Conservation (phyloP, 306 rosid genomes). For the Cucumis hystrix region DNA sequence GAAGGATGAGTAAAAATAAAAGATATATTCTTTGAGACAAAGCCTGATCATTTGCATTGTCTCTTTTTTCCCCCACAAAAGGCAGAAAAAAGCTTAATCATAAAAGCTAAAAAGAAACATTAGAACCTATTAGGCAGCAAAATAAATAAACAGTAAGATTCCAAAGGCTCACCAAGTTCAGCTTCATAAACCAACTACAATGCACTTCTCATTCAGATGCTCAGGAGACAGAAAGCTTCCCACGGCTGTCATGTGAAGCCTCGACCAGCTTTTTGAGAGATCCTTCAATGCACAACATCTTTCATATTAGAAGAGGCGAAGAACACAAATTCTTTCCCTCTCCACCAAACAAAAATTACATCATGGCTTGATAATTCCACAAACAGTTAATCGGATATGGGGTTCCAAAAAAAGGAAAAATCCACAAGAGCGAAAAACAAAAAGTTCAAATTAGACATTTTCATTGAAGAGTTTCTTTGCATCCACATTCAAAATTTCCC, state of each 20-base stretch:
- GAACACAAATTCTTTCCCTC: background rate
- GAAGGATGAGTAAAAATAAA: background rate
- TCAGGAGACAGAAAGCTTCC: background rate
- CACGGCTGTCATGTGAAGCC: background rate
- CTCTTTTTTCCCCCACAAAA: background rate
- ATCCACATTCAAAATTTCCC: background rate
- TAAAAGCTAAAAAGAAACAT: background rate
- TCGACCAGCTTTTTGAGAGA: background rate
- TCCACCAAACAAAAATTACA: background rate
- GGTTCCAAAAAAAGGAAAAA: background rate
- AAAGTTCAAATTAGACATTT: background rate
- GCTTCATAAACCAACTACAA: background rate
- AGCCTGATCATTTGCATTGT: background rate
- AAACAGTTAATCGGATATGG: background rate
- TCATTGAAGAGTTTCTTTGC: background rate
- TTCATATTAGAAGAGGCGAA: background rate
- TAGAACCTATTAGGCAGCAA: background rate
- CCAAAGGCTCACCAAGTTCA: background rate
- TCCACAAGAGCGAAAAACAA: background rate
- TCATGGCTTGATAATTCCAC: background rate
- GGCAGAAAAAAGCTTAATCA: background rate
- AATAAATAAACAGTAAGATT: background rate
- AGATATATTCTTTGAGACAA: background rate
- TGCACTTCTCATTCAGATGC: background rate
- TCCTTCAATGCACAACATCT: background rate